These are phyloP conservation scores for Protomyces lactucae-debilis DNA, from an alignment of 1,139 yeast genomes.

Conservation along the genomic window DNA sequence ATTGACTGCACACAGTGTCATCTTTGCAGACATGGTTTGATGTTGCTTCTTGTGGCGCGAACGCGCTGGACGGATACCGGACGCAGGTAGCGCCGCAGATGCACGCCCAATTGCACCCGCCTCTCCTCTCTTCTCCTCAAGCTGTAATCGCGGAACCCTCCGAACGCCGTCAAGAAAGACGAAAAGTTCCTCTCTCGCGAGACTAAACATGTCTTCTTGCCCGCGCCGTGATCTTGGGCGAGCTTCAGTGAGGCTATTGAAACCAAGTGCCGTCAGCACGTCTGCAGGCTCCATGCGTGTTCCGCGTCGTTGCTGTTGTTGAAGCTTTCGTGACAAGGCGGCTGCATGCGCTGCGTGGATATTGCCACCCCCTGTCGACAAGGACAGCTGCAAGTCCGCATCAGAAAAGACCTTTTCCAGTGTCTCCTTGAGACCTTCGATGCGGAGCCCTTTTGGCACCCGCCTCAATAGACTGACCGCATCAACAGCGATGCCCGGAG, in stretches of 20 bases:
- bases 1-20: background rate
- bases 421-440: constrained; percentile 61
- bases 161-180: background rate
- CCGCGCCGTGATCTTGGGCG: background rate
- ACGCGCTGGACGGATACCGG: background rate
- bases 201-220: background rate
- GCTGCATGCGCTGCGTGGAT: constrained; percentile 7
- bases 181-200: background rate
- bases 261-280: background rate
- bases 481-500: constrained; percentile 52
- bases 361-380: constrained; percentile 13
- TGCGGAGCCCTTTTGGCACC: constrained; percentile 58
- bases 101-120: background rate
- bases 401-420: constrained; percentile 61
- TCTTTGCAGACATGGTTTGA: background rate
- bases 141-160: background rate
- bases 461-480: constrained; percentile 62
- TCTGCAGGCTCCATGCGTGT: background rate
- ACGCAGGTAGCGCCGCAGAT: background rate
- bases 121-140: background rate
- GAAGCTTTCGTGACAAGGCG: background rate
- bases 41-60: background rate
- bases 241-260: background rate
- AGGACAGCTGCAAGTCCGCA: constrained; percentile 44
- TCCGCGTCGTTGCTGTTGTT: constrained; percentile 17